Base-by-base conservation (phyloP, 2,329 filamentous ascomycete species). In the Metarhizium sp. region DNA sequence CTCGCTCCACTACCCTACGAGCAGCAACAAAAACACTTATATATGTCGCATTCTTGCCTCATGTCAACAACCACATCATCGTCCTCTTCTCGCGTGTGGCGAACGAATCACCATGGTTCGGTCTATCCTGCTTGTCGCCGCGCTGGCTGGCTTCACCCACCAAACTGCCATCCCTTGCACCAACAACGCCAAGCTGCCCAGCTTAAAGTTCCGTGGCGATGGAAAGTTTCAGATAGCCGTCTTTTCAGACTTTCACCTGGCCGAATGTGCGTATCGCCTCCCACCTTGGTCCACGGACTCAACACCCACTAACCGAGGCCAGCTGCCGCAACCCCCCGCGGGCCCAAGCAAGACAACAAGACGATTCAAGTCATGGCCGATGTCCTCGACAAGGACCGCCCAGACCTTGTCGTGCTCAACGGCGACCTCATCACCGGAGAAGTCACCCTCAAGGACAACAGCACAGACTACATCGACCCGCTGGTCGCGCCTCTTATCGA, bases 361-460 rank as follows among this genome's bases (percentile, higher is more conserved):
- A 80, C 81, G 0, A 69, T 78, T 2, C 60, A 68, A 6, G 81
- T 87, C 0, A 80, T 88, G 62, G 74, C 75, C 50, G 69, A 72
- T 1, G 71, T 88, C 6, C 74, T 89, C 1, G 73, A 81, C 36
- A 67, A 66, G 0, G 85, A 88, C 56, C 61, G 64, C 0, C 77
- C 81, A 0, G 74, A 82, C 40, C 72, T 90, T 0, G 84, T 86
- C 0, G 80, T 90, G 0, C 67, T 90, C 20, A 89, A 88, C 53
- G 86, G 86, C 14, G 86, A 90, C 60, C 72, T 89, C 3, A 83
- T 88, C 52, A 86, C 85, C 0, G 85, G 86, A 42, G 85, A 89
- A 57, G 81, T 83, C 55, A 78, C 77, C 0, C 78, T 73, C 57
- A 54, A 73, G 5, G 68, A 77, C 3, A 86, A 86, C 61, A 65